Percentiles rank a stretch among this genome's conserved stretches.
Conservation (phyloP, 2,329 filamentous ascomycete species). For the Knoxdaviesia proteae region DNA sequence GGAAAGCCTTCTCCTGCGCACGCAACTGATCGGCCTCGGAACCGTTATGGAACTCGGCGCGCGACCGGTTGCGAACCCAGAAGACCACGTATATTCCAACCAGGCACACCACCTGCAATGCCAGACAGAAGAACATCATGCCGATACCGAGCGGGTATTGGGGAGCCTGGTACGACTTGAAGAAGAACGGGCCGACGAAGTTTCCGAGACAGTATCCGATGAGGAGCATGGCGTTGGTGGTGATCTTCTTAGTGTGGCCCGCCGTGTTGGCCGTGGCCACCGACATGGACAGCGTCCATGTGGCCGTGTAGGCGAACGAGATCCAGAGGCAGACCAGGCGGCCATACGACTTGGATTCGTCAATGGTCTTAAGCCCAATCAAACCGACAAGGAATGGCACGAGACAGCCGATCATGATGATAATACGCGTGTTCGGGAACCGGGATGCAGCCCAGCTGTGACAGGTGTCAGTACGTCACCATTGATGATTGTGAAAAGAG, state of each 20-base stretch:
- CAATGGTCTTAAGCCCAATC: conserved; percentile 5
- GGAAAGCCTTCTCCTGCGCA: too few relatives aligned
- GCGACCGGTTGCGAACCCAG: conserved; percentile 3
- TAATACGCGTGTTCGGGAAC: conserved; percentile 4
- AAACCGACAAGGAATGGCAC: conserved; percentile 5
- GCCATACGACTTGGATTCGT: conserved; percentile 4
- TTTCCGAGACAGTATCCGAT: conserved; percentile 20
- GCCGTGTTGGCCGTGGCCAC: conserved; percentile 13
- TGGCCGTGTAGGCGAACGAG: conserved; percentile 9
- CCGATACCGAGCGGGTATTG: conserved; percentile 13
- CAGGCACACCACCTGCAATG: conserved; percentile 3
- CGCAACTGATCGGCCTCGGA: too few relatives aligned
- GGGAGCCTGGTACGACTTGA: conserved; percentile 13
- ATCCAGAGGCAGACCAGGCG: conserved; percentile 11
- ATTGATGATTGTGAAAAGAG: background rate
- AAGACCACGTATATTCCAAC: background rate
- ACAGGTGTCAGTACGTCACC: too few relatives aligned
- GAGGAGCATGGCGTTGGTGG: conserved; percentile 22
- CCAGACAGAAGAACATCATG: conserved; percentile 6
- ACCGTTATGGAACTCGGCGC: background rate
- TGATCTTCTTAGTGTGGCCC: conserved; percentile 18
- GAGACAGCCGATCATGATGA: conserved; percentile 6
- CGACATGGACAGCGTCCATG: conserved; percentile 10
- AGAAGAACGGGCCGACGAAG: conserved; percentile 19
- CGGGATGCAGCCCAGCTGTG: conserved; percentile 3